Evolutionary conservation across 208 protist genomes (phyloP).

Genomic region (Crithidia sp.): DNA sequence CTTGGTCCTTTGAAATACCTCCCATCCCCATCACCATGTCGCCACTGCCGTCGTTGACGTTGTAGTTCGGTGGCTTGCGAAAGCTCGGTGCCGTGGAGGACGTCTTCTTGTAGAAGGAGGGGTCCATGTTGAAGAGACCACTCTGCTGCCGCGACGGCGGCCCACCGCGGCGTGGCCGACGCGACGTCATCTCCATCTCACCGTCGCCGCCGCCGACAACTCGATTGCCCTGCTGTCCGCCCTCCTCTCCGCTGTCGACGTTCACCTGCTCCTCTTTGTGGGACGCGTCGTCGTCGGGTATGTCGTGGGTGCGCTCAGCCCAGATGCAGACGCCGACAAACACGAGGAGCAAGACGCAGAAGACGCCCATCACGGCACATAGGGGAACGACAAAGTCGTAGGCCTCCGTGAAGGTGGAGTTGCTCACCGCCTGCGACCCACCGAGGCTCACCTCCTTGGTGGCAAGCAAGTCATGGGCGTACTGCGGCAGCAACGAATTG

Average conservation of each 20-base stretch:
- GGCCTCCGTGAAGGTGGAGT: slow-evolving; percentile 7
- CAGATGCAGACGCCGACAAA: slow-evolving; percentile 13
- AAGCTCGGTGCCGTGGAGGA: slow-evolving; percentile 12
- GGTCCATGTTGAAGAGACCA: slow-evolving; percentile 16
- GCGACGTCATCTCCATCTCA: background rate
- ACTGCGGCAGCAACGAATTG: background rate
- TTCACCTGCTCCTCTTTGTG: background rate
- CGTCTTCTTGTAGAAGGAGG: slow-evolving; percentile 16
- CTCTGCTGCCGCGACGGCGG: slow-evolving; percentile 8
- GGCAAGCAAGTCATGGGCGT: background rate
- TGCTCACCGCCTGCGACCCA: background rate
- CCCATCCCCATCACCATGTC: background rate
- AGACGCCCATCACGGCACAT: slow-evolving; percentile 13
- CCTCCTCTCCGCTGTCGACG: background rate
- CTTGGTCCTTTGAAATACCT: background rate
- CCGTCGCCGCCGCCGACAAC: background rate
- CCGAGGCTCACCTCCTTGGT: background rate
- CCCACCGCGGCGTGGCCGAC: background rate
- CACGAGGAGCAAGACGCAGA: slow-evolving; percentile 1
- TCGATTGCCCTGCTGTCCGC: background rate
- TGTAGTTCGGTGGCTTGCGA: slow-evolving; percentile 1
- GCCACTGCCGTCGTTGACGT: background rate
- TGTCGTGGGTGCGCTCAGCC: background rate
- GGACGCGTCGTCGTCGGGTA: background rate
- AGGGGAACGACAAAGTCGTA: slow-evolving; percentile 14